A percentile compares a stretch with the other conserved stretches of the same genome.
phyloP scores from a whole-genome alignment of 169 alveolate species.

The Plasmodium inui region DNA sequence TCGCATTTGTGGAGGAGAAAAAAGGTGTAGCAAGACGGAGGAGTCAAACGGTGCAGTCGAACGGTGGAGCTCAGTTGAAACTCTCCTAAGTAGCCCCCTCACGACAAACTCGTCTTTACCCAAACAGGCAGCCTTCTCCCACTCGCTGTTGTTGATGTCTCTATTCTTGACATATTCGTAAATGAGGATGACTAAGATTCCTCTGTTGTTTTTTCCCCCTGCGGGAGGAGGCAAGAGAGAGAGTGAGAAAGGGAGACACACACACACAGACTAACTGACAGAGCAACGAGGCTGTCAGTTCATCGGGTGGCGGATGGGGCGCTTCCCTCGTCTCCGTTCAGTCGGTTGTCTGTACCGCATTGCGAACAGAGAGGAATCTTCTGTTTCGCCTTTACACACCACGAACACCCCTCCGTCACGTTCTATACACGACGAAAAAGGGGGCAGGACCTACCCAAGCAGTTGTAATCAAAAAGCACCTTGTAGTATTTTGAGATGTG shows the following conservation, averaged over 20 bases:
- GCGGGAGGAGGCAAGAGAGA: neutral
- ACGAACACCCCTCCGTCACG: neutral
- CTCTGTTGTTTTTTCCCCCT: conserved; percentile 72
- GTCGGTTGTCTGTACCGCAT: neutral
- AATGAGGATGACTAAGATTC: conserved; percentile 52
- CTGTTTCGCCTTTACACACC: neutral
- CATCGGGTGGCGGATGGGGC: neutral
- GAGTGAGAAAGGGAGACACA: no score
- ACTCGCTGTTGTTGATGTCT: conserved; percentile 52
- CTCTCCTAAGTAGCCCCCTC: neutral
- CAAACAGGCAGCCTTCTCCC: conserved; percentile 73
- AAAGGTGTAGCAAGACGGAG: neutral
- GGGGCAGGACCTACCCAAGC: conserved; percentile 19
- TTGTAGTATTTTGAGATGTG: conserved; percentile 47
- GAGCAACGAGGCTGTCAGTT: neutral
- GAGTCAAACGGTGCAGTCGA: no score
- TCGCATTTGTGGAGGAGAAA: neutral
- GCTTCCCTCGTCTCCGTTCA: neutral
- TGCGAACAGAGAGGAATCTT: neutral
- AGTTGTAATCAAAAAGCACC: conserved; percentile 51
- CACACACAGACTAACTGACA: no score
- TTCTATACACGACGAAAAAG: neutral
- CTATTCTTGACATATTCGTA: conserved; percentile 72
- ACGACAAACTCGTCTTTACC: neutral
- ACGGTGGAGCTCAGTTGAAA: neutral